Evolutionary conservation across 805 yeast species (phyloP).

Genomic region (Metschnikowia proteae): DNA sequence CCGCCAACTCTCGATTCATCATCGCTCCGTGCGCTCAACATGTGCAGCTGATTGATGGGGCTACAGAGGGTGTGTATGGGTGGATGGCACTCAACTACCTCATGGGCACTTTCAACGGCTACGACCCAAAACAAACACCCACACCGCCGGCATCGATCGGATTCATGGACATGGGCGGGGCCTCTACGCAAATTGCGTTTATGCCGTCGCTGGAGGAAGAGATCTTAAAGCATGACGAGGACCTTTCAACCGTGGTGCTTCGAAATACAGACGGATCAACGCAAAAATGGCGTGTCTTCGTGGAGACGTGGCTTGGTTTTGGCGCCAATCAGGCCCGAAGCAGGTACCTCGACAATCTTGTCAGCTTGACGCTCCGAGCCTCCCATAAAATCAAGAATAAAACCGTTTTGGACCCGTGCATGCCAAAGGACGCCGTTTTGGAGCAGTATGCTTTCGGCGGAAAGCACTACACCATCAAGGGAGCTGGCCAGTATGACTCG

Average conservation of each 20-base stretch:
- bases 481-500: slow-evolving; percentile 73
- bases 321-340: slow-evolving; percentile 93
- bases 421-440: slow-evolving; percentile 59
- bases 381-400: slow-evolving; percentile 6
- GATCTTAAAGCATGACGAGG: slow-evolving; percentile 62
- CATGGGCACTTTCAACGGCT: slow-evolving; percentile 54
- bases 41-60: slow-evolving; percentile 87
- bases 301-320: slow-evolving; percentile 95
- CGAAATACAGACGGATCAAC: slow-evolving; percentile 66
- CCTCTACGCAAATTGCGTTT: slow-evolving; percentile 93
- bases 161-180: slow-evolving; percentile 99
- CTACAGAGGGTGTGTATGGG: slow-evolving; percentile 91
- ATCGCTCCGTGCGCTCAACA: slow-evolving; percentile 62
- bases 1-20: slow-evolving; percentile 51
- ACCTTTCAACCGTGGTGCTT: slow-evolving; percentile 61
- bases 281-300: slow-evolving; percentile 82
- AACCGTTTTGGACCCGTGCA: slow-evolving; percentile 65
- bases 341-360: slow-evolving; percentile 60
- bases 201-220: slow-evolving; percentile 69
- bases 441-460: slow-evolving; percentile 45
- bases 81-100: slow-evolving; percentile 92
- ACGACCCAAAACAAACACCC: slow-evolving; percentile 20
- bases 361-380: slow-evolving; percentile 25
- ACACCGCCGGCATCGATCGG: slow-evolving; percentile 64
- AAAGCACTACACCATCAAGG: slow-evolving; percentile 49